Conservation (phyloP, 305 asterid genomes). For the Fraxinus nigra region DNA sequence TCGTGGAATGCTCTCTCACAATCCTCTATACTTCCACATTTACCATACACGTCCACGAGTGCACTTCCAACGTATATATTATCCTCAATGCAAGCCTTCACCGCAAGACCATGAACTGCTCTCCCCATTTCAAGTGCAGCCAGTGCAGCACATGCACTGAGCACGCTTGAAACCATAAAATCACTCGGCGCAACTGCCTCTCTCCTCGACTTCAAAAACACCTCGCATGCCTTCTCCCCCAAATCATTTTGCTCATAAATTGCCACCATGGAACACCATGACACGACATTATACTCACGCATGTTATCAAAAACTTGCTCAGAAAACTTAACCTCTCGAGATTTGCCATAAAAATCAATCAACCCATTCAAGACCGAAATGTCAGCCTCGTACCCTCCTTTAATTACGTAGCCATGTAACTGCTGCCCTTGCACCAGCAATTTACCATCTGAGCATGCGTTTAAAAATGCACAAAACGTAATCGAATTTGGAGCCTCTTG, state of each 20-base stretch:
- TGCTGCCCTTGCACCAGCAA: constrained; percentile 57
- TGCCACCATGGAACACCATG: constrained; percentile 88
- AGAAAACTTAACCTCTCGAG: constrained; percentile 42
- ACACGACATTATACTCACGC: constrained; percentile 52
- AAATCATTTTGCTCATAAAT: constrained; percentile 69
- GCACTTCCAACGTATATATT: constrained; percentile 82
- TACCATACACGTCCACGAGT: constrained; percentile 85
- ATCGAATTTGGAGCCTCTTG: constrained; percentile 64
- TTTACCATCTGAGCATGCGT: constrained; percentile 65
- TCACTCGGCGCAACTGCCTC: constrained; percentile 55
- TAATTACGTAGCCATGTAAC: constrained; percentile 62
- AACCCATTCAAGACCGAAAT: constrained; percentile 67
- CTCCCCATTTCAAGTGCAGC: constrained; percentile 76
- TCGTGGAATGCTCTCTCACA: constrained; percentile 55
- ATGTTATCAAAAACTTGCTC: constrained; percentile 54
- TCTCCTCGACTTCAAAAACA: constrained; percentile 51
- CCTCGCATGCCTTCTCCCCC: constrained; percentile 61
- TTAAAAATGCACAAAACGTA: constrained; percentile 76
- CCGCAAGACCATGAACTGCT: constrained; percentile 64
- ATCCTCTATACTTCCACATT: constrained; percentile 72
- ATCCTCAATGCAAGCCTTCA: constrained; percentile 65
- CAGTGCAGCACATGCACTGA: constrained; percentile 79
- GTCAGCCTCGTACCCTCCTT: constrained; percentile 54
- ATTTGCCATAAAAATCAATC: constrained; percentile 82
- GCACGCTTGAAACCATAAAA: constrained; percentile 72